A percentile compares a stretch with the other conserved stretches of the same genome.
Conservation (phyloP, 176 grass and related monocot genomes). For the Aegilops tauschii region DNA sequence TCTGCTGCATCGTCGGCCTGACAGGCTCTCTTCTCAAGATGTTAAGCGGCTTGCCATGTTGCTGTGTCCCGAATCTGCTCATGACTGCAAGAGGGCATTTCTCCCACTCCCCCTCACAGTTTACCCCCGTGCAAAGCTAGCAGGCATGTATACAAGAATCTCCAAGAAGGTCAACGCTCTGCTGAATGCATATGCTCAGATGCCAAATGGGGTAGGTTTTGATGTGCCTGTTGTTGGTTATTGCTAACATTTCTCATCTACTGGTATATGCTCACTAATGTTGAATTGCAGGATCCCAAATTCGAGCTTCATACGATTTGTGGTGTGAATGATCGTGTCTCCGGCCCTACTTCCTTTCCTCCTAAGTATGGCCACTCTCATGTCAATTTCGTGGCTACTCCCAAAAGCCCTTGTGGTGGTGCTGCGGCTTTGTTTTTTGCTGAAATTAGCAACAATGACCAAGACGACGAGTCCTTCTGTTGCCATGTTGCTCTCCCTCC, state of each 20-base stretch:
- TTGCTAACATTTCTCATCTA: background rate
- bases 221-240: background rate
- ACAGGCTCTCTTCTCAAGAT: too few relatives aligned
- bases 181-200: background rate
- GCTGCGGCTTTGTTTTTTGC: background rate
- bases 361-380: background rate
- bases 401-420: background rate
- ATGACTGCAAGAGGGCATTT: background rate
- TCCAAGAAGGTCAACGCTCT: background rate
- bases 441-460: background rate
- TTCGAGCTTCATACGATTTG: constrained; percentile 4
- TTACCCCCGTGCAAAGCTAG: background rate
- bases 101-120: background rate
- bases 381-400: background rate
- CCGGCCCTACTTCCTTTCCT: background rate
- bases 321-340: background rate
- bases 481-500: background rate
- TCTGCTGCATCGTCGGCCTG: too few relatives aligned
- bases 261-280: background rate
- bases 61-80: too few relatives aligned
- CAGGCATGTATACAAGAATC: background rate
- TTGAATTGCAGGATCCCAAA: background rate
- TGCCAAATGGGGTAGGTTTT: background rate
- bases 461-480: background rate
- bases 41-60: too few relatives aligned